Evolutionary conservation across 768 basidiomycete genomes (phyloP), one percentile per base, ranked within the genome.

Genomic region (Filobasidium wieringae): DNA sequence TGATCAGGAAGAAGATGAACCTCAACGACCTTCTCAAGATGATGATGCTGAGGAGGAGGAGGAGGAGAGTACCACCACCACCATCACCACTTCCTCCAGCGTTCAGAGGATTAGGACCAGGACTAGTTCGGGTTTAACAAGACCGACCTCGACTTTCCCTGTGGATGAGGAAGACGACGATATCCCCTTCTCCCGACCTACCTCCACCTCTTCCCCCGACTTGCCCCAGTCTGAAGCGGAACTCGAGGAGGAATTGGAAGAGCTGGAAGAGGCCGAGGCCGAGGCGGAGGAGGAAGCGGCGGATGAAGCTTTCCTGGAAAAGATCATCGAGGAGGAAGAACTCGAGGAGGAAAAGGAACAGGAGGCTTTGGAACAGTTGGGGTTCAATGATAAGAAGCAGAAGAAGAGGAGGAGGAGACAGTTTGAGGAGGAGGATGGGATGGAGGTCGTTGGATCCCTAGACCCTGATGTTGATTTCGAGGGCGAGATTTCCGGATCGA

Each of bases 371-470:
- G n/a, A 39, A 39, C 36, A 39, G 11, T n/a, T 39, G 29, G n/a
- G 45, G n/a, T 22, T 24, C 14, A 40, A 37, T n/a, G n/a, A 37
- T n/a, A 37, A 37, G n/a, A 37, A 9, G 9, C 36, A n/a, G n/a
- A 37, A n/a, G 36, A 37, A 37, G 36, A n/a, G 11, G 11, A 37
- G 36, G 36, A n/a, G n/a, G 43, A 19, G 24, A 47, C n/a, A 37
- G 37, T 34, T 30, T 15, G 51, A 61, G 30, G 63, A 59, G 49
- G 43, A 61, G 14, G 54, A 50, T 24, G 57, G 55, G 32, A 56
- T 43, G 5, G 24, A 58, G 15, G 58, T 37, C 9, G 57, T 54
- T 40, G 59, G 57, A 9, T 56, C 29, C 33, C 58, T 36, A 12
- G 51, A 31, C 22, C 32, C 17, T 8, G 57, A 36, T 14, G 64